A percentile compares a stretch with the other conserved stretches of the same genome.
Conservation (phyloP, 768 basidiomycete genomes). For the Tricholomella constricta region DNA sequence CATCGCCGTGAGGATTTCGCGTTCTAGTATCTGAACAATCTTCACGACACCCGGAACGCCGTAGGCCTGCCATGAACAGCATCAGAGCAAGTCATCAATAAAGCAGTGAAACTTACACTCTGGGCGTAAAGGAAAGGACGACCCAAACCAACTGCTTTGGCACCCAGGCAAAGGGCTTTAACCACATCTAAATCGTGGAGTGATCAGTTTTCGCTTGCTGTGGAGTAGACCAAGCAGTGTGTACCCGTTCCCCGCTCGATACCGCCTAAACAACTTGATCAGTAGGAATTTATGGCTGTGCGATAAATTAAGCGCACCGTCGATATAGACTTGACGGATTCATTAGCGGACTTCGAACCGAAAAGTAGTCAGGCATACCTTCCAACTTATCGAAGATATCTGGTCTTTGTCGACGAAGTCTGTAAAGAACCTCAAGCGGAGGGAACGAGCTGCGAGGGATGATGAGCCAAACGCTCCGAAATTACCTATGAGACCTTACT, state of each 20-base stretch:
- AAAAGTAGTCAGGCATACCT: constrained; percentile 39
- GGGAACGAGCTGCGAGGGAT: constrained; percentile 61
- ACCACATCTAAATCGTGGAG: constrained; percentile 59
- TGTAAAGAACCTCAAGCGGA: constrained; percentile 76
- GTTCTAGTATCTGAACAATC: constrained; percentile 65
- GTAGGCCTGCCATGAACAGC: constrained; percentile 55
- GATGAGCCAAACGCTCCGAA: constrained; percentile 11
- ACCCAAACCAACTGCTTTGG: constrained; percentile 84
- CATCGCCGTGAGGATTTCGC: constrained; percentile 81
- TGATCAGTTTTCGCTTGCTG: not conserved
- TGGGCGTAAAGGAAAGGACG: constrained; percentile 86
- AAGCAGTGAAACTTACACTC: constrained; percentile 52
- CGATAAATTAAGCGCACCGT: constrained; percentile 48
- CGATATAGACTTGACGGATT: constrained; percentile 69
- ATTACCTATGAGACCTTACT: constrained; percentile 42
- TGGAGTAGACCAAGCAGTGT: constrained; percentile 12
- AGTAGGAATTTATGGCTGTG: not conserved
- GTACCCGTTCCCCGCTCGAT: constrained; percentile 76
- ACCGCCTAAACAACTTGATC: constrained; percentile 42
- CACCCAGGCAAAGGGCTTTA: constrained; percentile 89
- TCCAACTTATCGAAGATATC: constrained; percentile 74
- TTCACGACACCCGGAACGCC: constrained; percentile 72
- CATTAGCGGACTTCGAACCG: constrained; percentile 7
- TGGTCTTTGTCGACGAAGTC: constrained; percentile 69
- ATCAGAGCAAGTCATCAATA: not conserved